phyloP scores from a whole-genome alignment of 2,329 filamentous ascomycete species.

The Aspergillus udagawae region DNA sequence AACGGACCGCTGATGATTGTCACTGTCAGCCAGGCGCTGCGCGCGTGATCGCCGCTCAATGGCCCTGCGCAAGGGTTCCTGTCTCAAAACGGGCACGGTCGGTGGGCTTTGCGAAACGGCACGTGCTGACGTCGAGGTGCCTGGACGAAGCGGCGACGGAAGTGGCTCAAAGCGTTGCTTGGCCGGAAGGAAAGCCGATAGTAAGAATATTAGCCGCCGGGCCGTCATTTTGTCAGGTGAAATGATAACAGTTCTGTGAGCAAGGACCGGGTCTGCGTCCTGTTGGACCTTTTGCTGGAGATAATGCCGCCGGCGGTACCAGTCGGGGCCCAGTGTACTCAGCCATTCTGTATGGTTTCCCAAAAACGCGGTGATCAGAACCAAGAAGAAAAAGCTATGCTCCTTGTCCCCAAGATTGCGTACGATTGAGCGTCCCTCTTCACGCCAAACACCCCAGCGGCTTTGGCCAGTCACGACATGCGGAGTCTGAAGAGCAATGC shows the following conservation, averaged over 20 bases:
- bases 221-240: constrained; percentile 58
- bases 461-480: constrained; percentile 56
- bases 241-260: constrained; percentile 54
- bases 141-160: constrained; percentile 37
- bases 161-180: constrained; percentile 37
- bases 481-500: constrained; percentile 53
- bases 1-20: constrained; percentile 36
- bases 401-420: constrained; percentile 52
- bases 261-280: constrained; percentile 45
- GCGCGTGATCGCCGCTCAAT: constrained; percentile 50
- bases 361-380: constrained; percentile 56
- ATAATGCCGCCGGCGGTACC: constrained; percentile 50
- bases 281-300: constrained; percentile 48
- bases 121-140: constrained; percentile 44
- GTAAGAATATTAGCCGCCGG: constrained; percentile 54
- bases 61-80: constrained; percentile 51
- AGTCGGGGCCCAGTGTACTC: constrained; percentile 50
- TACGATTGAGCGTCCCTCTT: constrained; percentile 57
- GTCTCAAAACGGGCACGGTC: constrained; percentile 45
- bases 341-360: constrained; percentile 60
- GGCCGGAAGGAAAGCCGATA: constrained; percentile 56
- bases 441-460: constrained; percentile 58
- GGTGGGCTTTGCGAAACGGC: constrained; percentile 53
- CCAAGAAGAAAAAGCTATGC: constrained; percentile 58
- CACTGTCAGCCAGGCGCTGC: constrained; percentile 40